A percentile compares a stretch with the other conserved stretches of the same genome.
Conservation (phyloP, 257 asterid species). For the Ajuga chamaepitys region DNA sequence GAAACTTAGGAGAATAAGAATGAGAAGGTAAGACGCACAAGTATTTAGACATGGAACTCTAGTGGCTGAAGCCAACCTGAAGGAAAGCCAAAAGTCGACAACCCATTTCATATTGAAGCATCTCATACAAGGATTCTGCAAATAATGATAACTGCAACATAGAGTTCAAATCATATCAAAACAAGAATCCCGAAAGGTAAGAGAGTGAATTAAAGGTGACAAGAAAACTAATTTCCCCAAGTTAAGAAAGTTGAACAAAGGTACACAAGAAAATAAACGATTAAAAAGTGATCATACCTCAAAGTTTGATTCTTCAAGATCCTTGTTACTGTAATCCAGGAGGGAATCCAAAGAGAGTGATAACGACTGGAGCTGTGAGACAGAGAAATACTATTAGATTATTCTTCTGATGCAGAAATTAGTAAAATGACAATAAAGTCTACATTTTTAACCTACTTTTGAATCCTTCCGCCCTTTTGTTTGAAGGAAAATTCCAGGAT, state of each 20-base stretch:
- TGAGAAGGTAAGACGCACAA: neutral
- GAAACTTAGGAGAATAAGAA: neutral
- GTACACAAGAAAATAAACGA: neutral
- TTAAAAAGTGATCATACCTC: constrained; percentile 49
- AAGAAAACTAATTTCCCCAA: neutral
- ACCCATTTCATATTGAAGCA: constrained; percentile 94
- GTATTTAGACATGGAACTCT: neutral
- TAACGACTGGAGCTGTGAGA: constrained; percentile 59
- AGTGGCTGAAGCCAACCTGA: constrained; percentile 51
- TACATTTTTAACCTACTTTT: constrained; percentile 45
- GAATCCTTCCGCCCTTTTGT: constrained; percentile 62
- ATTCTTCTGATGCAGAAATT: neutral
- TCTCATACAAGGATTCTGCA: constrained; percentile 84
- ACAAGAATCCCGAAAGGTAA: neutral
- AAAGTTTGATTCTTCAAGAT: constrained; percentile 73
- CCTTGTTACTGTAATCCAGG: constrained; percentile 76
- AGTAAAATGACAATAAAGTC: neutral
- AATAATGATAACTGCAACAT: constrained; percentile 71
- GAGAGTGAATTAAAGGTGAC: neutral
- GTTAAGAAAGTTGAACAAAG: neutral
- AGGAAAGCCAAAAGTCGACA: constrained; percentile 74
- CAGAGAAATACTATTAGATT: constrained; percentile 13
- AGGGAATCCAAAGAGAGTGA: constrained; percentile 94
- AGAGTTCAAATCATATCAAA: neutral
- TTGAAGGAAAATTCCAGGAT: constrained; percentile 82